Conservation (phyloP, 169 alveolate species). For the Sarcocystis neurona region DNA sequence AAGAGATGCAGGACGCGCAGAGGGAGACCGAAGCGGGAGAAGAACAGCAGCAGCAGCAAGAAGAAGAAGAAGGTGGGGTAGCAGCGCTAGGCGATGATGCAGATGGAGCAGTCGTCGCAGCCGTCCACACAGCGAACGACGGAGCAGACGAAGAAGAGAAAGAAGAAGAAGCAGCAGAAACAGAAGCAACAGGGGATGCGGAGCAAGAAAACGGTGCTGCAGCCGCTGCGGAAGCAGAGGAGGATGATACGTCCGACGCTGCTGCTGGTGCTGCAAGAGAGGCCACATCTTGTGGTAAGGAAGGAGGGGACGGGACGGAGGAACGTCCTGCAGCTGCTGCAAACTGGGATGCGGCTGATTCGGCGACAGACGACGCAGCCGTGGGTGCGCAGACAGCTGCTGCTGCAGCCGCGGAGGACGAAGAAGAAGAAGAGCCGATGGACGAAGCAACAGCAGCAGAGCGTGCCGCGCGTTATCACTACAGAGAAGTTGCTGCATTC, state of each 20-base stretch:
- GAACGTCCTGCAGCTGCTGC: too few relatives aligned
- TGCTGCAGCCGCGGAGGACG: background rate
- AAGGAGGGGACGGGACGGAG: too few relatives aligned
- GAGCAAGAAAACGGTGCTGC: too few relatives aligned
- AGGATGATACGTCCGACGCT: background rate
- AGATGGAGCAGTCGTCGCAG: background rate
- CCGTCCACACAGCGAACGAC: background rate
- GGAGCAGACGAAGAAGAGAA: background rate
- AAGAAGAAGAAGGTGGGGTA: background rate
- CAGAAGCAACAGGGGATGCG: too few relatives aligned
- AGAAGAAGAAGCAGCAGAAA: background rate
- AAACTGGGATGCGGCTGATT: too few relatives aligned
- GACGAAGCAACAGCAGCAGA: too few relatives aligned
- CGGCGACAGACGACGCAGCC: background rate
- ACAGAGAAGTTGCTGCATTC: too few relatives aligned
- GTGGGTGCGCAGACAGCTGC: background rate
- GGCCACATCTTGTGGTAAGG: background rate
- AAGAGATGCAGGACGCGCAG: background rate
- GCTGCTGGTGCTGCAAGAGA: background rate
- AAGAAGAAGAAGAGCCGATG: background rate
- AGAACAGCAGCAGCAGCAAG: background rate
- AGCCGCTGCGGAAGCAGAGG: too few relatives aligned
- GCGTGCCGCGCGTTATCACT: too few relatives aligned
- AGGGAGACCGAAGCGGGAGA: background rate
- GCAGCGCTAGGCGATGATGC: too few relatives aligned